A percentile compares a stretch with the other conserved stretches of the same genome.
These are phyloP conservation scores for Sordariomycetes sp. DNA, from an alignment of 2,329 filamentous ascomycete species.

Conservation along the genomic window DNA sequence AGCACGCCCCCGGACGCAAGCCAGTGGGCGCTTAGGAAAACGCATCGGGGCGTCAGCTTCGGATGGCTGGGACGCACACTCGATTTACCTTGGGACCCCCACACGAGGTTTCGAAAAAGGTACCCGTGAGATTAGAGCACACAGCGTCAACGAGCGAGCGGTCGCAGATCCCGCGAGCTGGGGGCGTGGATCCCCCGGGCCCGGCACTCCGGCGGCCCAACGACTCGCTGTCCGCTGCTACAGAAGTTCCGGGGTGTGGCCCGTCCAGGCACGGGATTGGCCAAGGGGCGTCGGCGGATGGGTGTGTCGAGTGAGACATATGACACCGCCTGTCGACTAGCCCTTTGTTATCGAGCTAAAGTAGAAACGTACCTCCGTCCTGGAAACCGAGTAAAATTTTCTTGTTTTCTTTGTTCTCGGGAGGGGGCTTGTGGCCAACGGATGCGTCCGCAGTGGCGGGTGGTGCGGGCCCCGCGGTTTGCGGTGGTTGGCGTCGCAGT, in stretches of 20 bases:
- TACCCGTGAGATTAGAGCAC: neutral
- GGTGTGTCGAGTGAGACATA: conserved; percentile 1
- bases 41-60: neutral
- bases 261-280: conserved; percentile 1
- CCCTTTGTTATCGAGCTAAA: neutral
- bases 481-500: too few relatives aligned
- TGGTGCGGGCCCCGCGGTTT: too few relatives aligned
- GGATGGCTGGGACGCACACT: neutral
- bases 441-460: too few relatives aligned
- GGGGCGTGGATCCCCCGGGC: neutral
- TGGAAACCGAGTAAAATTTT: neutral
- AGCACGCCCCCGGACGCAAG: neutral
- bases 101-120: neutral
- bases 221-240: neutral
- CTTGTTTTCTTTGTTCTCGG: neutral
- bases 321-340: neutral
- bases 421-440: neutral
- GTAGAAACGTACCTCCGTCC: neutral
- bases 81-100: neutral
- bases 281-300: too few relatives aligned
- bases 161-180: neutral
- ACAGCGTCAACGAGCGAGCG: neutral
- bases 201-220: neutral
- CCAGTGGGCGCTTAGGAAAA: conserved; percentile 5
- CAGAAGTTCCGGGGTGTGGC: conserved; percentile 1